phyloP scores from a whole-genome alignment of 1,139 yeast species.

The Pichia sp. region DNA sequence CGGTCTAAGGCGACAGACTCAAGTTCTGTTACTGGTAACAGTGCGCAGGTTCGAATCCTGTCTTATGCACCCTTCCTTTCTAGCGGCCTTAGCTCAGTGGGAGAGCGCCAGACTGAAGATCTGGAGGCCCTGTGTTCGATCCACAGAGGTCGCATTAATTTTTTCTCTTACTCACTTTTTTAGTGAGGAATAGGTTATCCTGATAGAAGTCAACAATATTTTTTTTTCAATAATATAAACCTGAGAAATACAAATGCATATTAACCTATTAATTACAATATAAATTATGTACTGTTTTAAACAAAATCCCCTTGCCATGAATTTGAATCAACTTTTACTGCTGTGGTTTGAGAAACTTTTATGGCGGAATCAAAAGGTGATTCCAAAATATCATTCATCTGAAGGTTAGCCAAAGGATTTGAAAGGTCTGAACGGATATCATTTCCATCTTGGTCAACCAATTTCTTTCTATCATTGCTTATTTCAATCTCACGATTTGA shows the following conservation, averaged over 20 bases:
- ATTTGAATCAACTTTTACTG: conserved; percentile 6
- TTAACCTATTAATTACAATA: background rate
- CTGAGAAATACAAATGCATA: background rate
- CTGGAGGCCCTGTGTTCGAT: conserved; percentile 94
- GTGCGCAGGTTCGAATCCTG: conserved; percentile 29
- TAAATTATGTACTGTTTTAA: background rate
- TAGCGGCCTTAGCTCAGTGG: conserved; percentile 79
- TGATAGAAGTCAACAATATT: background rate
- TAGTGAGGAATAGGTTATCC: too few relatives aligned
- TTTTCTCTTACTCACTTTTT: background rate
- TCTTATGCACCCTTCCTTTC: conserved; percentile 15
- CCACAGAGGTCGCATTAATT: conserved; percentile 74
- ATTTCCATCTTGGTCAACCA: conserved; percentile 23
- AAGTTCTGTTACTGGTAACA: conserved; percentile 27
- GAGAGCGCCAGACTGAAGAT: conserved; percentile 91
- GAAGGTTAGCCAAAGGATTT: conserved; percentile 8
- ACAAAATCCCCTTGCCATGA: conserved; percentile 16
- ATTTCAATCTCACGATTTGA: conserved; percentile 32
- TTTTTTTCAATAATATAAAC: background rate
- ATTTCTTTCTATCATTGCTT: conserved; percentile 26
- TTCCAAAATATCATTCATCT: background rate
- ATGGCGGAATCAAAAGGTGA: conserved; percentile 13
- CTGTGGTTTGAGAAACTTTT: conserved; percentile 4
- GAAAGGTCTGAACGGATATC: conserved; percentile 11
- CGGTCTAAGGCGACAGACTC: conserved; percentile 29